phyloP scores from a whole-genome alignment of 2,329 filamentous ascomycete species.

The Apiospora arundinis region DNA sequence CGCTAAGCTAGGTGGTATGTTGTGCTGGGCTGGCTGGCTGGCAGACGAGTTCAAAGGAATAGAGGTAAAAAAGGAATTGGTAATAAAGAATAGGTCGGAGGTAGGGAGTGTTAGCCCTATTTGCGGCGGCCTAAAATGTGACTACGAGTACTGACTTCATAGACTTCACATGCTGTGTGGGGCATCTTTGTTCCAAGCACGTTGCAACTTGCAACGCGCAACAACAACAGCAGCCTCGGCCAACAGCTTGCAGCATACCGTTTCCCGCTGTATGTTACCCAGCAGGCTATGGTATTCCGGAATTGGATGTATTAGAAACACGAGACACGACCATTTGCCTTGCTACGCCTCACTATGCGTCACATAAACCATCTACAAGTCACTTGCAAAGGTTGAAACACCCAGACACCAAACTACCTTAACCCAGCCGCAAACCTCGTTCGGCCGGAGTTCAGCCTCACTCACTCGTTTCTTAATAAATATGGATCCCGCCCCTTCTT shows the following conservation, averaged over 20 bases:
- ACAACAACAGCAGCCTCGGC: not conserved
- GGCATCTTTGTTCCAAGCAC: not conserved
- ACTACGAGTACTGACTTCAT: conserved; percentile 17
- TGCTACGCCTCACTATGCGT: not conserved
- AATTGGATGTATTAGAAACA: not conserved
- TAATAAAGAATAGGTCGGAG: not conserved
- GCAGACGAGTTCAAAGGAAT: not conserved
- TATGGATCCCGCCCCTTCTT: not conserved
- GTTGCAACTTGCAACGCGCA: not conserved
- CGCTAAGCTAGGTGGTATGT: conserved; percentile 2
- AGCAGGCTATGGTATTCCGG: not conserved
- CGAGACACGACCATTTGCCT: not conserved
- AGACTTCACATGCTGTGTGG: conserved; percentile 11
- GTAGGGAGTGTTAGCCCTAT: not conserved
- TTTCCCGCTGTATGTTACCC: not conserved
- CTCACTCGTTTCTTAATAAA: not conserved
- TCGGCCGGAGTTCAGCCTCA: conserved; percentile 1
- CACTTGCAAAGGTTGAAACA: not conserved
- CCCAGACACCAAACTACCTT: not conserved
- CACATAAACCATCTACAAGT: not conserved
- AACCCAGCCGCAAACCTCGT: not conserved
- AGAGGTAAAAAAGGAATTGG: not conserved
- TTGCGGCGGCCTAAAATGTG: conserved; percentile 1
- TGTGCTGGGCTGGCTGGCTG: not conserved
- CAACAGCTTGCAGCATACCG: not conserved